Evolutionary conservation across 1,284 basidiomycete genomes (phyloP).

Genomic region (Pseudozyma hubeiensis): DNA sequence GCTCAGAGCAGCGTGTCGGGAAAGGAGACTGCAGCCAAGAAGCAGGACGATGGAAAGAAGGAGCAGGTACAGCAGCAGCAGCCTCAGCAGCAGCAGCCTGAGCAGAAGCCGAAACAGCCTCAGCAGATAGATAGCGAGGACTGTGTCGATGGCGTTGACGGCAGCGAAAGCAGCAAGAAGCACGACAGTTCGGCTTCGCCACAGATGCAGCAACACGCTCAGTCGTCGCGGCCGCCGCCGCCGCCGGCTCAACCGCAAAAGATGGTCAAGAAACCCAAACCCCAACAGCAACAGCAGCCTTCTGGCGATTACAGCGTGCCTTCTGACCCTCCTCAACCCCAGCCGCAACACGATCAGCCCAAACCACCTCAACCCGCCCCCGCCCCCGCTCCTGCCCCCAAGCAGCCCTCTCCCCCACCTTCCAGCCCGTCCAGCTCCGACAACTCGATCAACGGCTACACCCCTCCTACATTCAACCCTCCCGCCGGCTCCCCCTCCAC

Average conservation of each 20-base stretch:
- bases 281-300: constrained; percentile 1
- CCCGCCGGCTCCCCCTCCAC: constrained; percentile 11
- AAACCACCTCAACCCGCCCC: constrained; percentile 1
- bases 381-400: background rate
- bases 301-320: constrained; percentile 12
- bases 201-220: constrained; percentile 1
- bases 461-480: constrained; percentile 20
- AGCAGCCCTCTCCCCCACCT: background rate
- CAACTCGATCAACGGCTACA: constrained; percentile 41
- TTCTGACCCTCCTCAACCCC: constrained; percentile 5
- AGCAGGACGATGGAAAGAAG: background rate
- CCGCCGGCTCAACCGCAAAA: constrained; percentile 5
- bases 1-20: background rate
- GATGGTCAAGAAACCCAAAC: constrained; percentile 15
- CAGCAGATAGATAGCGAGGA: constrained; percentile 2
- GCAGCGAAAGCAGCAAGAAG: background rate
- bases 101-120: background rate
- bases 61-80: background rate
- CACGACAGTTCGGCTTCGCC: background rate
- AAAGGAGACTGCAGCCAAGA: background rate
- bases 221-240: constrained; percentile 2
- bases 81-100: background rate
- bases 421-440: background rate
- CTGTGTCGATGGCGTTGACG: background rate
- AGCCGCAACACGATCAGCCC: constrained; percentile 3